Evolutionary conservation across 306 rosid species (phyloP).

Genomic region (Chamaecrista fasciculata): DNA sequence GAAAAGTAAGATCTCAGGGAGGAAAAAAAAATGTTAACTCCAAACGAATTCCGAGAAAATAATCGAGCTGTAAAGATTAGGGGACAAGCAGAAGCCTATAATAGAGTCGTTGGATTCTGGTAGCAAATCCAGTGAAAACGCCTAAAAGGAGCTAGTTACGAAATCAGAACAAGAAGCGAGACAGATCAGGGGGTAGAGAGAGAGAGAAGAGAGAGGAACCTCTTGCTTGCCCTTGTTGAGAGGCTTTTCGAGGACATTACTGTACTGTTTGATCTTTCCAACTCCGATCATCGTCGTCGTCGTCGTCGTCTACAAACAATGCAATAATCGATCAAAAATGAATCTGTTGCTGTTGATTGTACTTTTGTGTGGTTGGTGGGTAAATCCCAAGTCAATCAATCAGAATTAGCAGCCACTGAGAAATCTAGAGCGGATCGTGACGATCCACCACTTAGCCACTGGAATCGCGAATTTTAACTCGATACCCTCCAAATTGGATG

Average conservation of each 20-base stretch:
- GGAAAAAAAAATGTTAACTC: background rate
- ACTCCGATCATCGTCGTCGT: conserved; percentile 90
- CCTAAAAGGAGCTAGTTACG: background rate
- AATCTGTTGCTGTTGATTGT: too few species aligned
- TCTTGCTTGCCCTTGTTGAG: conserved; percentile 75
- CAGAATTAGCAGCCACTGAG: background rate
- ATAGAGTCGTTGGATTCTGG: background rate
- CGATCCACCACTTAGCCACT: background rate
- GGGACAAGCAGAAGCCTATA: too few species aligned
- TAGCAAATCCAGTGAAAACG: background rate
- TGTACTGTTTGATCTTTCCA: conserved; percentile 88
- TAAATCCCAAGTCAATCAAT: background rate
- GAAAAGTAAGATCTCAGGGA: conserved; percentile 26
- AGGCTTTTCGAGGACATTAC: conserved; percentile 93
- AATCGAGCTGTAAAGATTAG: too few species aligned
- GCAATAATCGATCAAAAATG: too few species aligned
- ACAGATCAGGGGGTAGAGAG: background rate
- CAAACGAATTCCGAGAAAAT: background rate
- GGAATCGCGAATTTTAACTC: background rate
- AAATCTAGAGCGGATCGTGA: background rate
- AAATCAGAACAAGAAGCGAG: background rate
- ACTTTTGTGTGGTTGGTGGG: background rate
- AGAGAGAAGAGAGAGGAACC: conserved; percentile 26
- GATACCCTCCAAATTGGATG: too few species aligned
- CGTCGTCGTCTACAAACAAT: too few species aligned